Evolutionary conservation across 345 rosid species (phyloP).

Genomic region (Limnanthes douglasii): DNA sequence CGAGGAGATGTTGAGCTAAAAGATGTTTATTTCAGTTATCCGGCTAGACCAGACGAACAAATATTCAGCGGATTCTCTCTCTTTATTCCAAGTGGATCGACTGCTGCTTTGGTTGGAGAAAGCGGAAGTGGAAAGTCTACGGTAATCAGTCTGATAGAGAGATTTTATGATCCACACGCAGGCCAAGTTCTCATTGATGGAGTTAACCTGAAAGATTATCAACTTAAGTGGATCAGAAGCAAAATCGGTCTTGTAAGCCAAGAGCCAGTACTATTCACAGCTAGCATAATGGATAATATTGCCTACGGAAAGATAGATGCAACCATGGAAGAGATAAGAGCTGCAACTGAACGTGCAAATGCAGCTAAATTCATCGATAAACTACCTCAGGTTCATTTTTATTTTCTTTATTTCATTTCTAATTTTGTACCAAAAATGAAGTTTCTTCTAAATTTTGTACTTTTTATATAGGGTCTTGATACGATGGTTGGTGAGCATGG

Average conservation of each 20-base stretch:
- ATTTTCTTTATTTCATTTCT: too few species aligned
- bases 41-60: constrained; percentile 62
- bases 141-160: constrained; percentile 54
- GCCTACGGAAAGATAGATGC: constrained; percentile 68
- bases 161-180: constrained; percentile 67
- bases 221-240: constrained; percentile 58
- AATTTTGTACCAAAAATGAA: too few species aligned
- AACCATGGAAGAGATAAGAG: constrained; percentile 41
- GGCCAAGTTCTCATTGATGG: constrained; percentile 62
- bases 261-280: constrained; percentile 63
- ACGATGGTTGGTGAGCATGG: constrained; percentile 94
- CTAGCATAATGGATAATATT: constrained; percentile 57
- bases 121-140: constrained; percentile 95
- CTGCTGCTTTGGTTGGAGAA: constrained; percentile 78
- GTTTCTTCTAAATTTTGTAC: too few species aligned
- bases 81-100: constrained; percentile 40
- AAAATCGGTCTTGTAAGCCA: constrained; percentile 78
- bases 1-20: constrained; percentile 51
- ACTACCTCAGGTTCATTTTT: constrained; percentile 46
- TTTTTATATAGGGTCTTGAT: constrained; percentile 48
- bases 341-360: constrained; percentile 63
- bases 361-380: constrained; percentile 67
- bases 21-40: constrained; percentile 57
- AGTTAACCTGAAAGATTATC: constrained; percentile 48
- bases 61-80: constrained; percentile 63